Evolutionary conservation across 805 yeast species (phyloP).

Genomic region (Trichomonascus vanleenenianus): DNA sequence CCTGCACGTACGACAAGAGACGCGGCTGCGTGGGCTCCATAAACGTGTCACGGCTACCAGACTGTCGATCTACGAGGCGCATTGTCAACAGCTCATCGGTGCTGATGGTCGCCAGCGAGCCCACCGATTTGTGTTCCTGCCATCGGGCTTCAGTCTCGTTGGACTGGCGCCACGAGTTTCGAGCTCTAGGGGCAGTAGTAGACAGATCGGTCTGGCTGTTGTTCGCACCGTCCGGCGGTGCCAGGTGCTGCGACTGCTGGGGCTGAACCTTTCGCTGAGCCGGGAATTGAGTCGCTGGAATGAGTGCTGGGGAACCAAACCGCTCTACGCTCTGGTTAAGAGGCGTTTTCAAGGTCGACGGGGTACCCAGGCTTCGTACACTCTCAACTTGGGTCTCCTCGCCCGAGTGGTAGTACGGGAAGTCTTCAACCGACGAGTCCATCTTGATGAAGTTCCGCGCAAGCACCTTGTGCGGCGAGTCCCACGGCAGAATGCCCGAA

Average conservation of each 20-base stretch:
- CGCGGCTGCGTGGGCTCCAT: constrained; percentile 21
- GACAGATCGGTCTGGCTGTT: constrained; percentile 36
- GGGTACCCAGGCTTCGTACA: neutral
- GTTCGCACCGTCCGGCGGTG: constrained; percentile 28
- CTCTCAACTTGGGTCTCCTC: constrained; percentile 10
- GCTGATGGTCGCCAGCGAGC: constrained; percentile 74
- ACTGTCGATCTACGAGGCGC: constrained; percentile 49
- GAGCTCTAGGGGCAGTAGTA: constrained; percentile 24
- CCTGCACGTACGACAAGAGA: constrained; percentile 20
- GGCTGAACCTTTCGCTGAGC: constrained; percentile 1
- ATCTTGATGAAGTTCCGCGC: constrained; percentile 30
- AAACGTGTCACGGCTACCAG: constrained; percentile 13
- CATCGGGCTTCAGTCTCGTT: constrained; percentile 24
- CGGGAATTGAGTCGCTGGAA: neutral
- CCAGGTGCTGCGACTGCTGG: constrained; percentile 33
- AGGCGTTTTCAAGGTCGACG: neutral
- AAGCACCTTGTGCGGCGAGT: constrained; percentile 30
- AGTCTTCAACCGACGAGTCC: constrained; percentile 25
- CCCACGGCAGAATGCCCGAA: constrained; percentile 22
- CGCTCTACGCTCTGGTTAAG: neutral
- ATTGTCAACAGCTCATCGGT: constrained; percentile 79
- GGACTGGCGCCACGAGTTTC: constrained; percentile 55
- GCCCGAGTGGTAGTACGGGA: constrained; percentile 5
- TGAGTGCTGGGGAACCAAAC: neutral
- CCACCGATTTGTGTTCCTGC: constrained; percentile 55